phyloP scores from a whole-genome alignment of 2,329 filamentous ascomycete genomes.

The Juglanconis oblonga region DNA sequence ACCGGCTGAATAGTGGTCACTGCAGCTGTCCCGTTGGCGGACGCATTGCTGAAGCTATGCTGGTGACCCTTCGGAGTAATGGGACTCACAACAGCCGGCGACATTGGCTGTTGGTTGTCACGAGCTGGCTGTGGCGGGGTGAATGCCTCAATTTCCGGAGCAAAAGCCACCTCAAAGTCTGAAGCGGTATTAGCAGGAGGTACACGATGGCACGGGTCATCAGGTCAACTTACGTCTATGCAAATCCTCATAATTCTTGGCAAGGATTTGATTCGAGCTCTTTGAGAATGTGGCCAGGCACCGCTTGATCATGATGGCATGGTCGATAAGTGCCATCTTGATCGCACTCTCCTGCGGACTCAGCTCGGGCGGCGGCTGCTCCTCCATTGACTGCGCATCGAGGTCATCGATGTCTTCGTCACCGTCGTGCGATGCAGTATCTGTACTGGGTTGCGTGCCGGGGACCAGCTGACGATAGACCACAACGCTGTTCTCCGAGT shows the following conservation, averaged over 20 bases:
- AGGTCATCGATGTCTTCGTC: slow-evolving; percentile 39
- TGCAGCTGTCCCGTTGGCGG: slow-evolving; percentile 41
- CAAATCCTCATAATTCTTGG: slow-evolving; percentile 56
- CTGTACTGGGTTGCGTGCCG: slow-evolving; percentile 29
- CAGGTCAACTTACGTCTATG: slow-evolving; percentile 55
- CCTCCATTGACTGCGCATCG: slow-evolving; percentile 43
- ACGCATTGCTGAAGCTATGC: slow-evolving; percentile 32
- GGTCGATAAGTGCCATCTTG: slow-evolving; percentile 81
- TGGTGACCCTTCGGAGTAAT: slow-evolving; percentile 25
- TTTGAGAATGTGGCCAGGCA: slow-evolving; percentile 69
- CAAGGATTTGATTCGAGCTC: slow-evolving; percentile 58
- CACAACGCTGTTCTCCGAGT: slow-evolving; percentile 73
- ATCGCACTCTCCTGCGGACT: slow-evolving; percentile 71
- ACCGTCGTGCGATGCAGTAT: slow-evolving; percentile 39
- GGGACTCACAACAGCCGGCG: slow-evolving; percentile 39
- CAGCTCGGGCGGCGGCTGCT: slow-evolving; percentile 44
- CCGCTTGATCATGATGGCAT: slow-evolving; percentile 82
- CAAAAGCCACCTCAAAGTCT: slow-evolving; percentile 64
- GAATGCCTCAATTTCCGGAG: slow-evolving; percentile 63
- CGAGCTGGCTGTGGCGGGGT: slow-evolving; percentile 46
- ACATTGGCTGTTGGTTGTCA: slow-evolving; percentile 43
- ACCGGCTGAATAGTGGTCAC: slow-evolving; percentile 49
- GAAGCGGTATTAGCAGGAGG: slow-evolving; percentile 13
- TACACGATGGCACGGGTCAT: neutral
- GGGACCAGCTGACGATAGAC: slow-evolving; percentile 75